Base-by-base conservation (phyloP, 371 early-diverging fungal species). In the Haplosporangium sp. region DNA sequence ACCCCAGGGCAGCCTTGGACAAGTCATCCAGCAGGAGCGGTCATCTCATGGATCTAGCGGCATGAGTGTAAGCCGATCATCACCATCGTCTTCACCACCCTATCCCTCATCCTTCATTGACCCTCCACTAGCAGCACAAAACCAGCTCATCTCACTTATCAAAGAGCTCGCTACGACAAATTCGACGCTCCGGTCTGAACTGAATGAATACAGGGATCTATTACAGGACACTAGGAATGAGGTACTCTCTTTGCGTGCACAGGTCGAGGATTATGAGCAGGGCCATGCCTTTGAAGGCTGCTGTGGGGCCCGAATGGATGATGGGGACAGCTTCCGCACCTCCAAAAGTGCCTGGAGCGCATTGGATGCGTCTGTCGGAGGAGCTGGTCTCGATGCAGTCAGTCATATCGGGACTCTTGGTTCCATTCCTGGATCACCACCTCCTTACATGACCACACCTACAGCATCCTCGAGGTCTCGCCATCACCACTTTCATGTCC, bases 111-210 rank as follows among this genome's bases (percentile, higher is more conserved):
- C 80, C 10, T 68, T 69, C 38, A 73, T 72, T 21, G 80, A 79
- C 20, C 80, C 80, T 14, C 80, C 80, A 11, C 55, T 79, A n/a
- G 83, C 81, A 11, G 81, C 83, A 1, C 81, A 83, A 43, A 70
- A 77, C 38, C 79, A 81, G 45, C 70, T 86, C 46, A 79, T 85
- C 14, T 62, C 75, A 12, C 63, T 87, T 21, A 83, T 86, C 62
- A 84, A 80, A 52, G 87, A 87, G 61, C 80, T 87, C 6, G 79
- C 85, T 20, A 69, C 79, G 8, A 81, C 86, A 40, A 86, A 86
- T 43, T 67, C 72, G 29, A 86, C 86, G 47, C 54, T 87, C 51
- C 72, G 82, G 20, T 71, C 69, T 0, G 86, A 88, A 14, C 45
- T 83, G 57, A 75, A 65, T 36, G 85, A 86, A 57, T 74, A 84